Evolutionary conservation across 345 rosid genomes (phyloP).

Genomic region (Capsella bursapastoris): DNA sequence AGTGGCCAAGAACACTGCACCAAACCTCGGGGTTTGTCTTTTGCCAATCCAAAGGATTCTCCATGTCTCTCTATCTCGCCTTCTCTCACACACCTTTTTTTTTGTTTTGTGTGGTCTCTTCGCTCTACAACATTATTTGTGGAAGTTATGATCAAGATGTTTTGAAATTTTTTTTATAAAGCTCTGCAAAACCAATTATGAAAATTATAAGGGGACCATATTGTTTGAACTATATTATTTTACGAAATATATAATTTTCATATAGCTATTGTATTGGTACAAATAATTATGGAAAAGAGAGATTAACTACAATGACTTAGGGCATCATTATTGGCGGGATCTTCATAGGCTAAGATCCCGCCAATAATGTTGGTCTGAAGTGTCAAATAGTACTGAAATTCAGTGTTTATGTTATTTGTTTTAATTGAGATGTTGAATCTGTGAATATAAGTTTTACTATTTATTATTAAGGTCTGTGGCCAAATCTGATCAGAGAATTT

Average conservation of each 20-base stretch:
- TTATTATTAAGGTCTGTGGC: neutral
- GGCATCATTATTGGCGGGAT: too few relatives aligned
- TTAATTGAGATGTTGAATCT: too few relatives aligned
- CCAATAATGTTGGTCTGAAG: neutral
- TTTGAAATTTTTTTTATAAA: neutral
- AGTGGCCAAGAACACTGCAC: slow-evolving; percentile 41
- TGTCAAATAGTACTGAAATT: neutral
- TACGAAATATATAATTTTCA: neutral
- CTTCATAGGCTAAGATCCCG: too few relatives aligned
- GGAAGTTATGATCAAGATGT: neutral
- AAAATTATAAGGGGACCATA: neutral
- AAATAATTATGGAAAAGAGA: neutral
- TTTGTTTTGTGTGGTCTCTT: too few relatives aligned
- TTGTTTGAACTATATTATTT: neutral
- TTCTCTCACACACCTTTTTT: slow-evolving; percentile 13
- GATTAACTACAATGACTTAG: neutral
- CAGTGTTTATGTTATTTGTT: too few relatives aligned
- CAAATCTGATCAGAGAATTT: neutral
- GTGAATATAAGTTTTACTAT: too few relatives aligned
- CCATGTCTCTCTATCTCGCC: slow-evolving; percentile 19
- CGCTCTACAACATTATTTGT: neutral
- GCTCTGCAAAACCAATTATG: neutral
- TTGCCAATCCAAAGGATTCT: slow-evolving; percentile 47
- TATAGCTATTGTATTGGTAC: neutral
- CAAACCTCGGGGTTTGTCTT: slow-evolving; percentile 44